Conservation (phyloP, 1,284 basidiomycete species). For the Austropuccinia psidii region DNA sequence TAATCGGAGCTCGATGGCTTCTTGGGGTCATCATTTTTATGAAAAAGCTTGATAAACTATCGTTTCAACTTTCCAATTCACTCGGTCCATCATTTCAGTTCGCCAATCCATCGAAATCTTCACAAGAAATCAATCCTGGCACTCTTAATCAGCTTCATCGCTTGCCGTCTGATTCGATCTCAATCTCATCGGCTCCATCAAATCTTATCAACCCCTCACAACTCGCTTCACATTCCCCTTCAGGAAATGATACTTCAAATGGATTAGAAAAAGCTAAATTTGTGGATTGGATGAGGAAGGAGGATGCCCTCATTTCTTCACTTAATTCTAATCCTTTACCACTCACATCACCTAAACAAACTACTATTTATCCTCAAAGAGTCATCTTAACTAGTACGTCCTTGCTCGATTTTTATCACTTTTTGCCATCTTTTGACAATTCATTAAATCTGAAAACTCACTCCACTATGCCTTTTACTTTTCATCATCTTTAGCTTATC, state of each 20-base stretch:
- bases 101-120: too few relatives aligned
- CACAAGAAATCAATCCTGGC: too few relatives aligned
- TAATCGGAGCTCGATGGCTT: not conserved
- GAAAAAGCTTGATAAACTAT: too few relatives aligned
- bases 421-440: not conserved
- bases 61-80: too few relatives aligned
- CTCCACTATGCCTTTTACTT: not conserved
- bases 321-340: not conserved
- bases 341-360: not conserved
- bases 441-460: not conserved
- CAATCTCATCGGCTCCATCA: too few relatives aligned
- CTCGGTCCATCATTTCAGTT: too few relatives aligned
- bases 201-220: too few relatives aligned
- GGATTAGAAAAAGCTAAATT: constrained; percentile 7
- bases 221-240: too few relatives aligned
- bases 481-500: constrained; percentile 56
- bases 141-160: too few relatives aligned
- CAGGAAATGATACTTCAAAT: too few relatives aligned
- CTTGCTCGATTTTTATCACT: not conserved
- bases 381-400: constrained; percentile 30
- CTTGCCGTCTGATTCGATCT: too few relatives aligned
- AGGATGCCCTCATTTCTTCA: constrained; percentile 8
- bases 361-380: constrained; percentile 19
- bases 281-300: constrained; percentile 15
- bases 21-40: too few relatives aligned